Percentiles rank a stretch among this genome's conserved stretches.
Conservation (phyloP, 257 asterid species). For the Nicotiana benthamiana region DNA sequence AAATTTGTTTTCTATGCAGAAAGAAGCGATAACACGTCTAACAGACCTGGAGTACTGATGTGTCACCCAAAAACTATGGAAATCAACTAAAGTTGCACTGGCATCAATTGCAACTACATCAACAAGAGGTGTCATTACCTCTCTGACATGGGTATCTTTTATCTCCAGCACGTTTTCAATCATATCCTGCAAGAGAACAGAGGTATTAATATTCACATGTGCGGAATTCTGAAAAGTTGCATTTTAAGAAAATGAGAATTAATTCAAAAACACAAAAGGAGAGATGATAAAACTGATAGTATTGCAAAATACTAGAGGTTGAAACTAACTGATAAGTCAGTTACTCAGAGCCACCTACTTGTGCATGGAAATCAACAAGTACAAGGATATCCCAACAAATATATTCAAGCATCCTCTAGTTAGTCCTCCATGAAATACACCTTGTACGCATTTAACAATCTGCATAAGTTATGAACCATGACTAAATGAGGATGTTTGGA, state of each 20-base stretch:
- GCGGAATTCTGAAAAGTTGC: not conserved
- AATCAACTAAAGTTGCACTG: conserved; percentile 84
- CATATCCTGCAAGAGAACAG: conserved; percentile 69
- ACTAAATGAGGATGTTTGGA: not conserved
- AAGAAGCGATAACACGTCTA: conserved; percentile 10
- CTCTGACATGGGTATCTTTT: conserved; percentile 97
- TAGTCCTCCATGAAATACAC: not conserved
- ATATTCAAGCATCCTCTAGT: not conserved
- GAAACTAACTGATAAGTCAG: not conserved
- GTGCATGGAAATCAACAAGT: not conserved
- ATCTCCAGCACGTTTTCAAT: conserved; percentile 95
- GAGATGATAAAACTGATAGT: not conserved
- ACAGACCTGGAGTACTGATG: conserved; percentile 92
- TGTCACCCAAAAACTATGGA: conserved; percentile 88
- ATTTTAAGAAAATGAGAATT: not conserved
- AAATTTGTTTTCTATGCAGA: not conserved
- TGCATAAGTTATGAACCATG: too few relatives aligned
- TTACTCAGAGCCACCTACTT: not conserved
- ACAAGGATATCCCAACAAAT: not conserved
- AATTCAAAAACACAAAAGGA: not conserved
- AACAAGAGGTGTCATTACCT: conserved; percentile 99
- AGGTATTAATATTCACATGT: conserved; percentile 7
- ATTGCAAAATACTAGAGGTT: not conserved
- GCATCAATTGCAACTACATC: conserved; percentile 95
- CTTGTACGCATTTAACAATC: not conserved